Base-by-base conservation (phyloP, 225 moss, liverwort and hornwort species). In the Neckera pumila region DNA sequence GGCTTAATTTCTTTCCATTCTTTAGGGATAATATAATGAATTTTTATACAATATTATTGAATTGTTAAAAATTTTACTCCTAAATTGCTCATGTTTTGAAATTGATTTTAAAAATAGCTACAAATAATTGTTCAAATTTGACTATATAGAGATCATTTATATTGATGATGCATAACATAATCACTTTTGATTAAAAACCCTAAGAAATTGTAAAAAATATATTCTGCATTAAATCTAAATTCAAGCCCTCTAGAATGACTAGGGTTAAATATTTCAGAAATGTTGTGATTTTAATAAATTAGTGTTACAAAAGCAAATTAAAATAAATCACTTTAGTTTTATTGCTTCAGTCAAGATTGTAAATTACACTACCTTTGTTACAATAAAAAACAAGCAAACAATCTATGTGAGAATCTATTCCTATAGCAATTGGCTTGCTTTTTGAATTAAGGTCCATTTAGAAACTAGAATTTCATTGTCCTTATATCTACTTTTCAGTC, bases 181-280 rank as follows among this genome's bases (percentile, higher is more conserved):
- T 76, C 0, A 4, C 8, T 51, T 11, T 33, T 13, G 1, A 51
- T 20, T 28, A 73, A 73, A 17, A 1, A 0, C 1, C 7, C 11
- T 1, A 51, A 33, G 1, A 49, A 42, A 9, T 31, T 31, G 19
- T 2, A 0, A 51, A 33, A 73, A 51, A 13, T 1, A 20, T 51
- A 33, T 7, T 49, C 0, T 75, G 1, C 0, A 1, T 33, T 12
- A 75, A 9, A 75, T 53, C 3, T 54, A 14, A 54, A 1, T 23
- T 14, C 7, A 57, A 26, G 7, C 5, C n/a, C 3, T 17, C 4
- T 56, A n/a, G 10, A 26, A 36, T 56, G 7, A 56, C 11, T 11
- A 10, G 2, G 3, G 0, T 26, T 17, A 11, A 78, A 7, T 16
- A n/a, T 26, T 78, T 38, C 9, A 11, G 0, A 78, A 26, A 53